These are phyloP conservation scores for Fraxinus nigra DNA, from an alignment of 305 asterid genomes.

Conservation along the genomic window DNA sequence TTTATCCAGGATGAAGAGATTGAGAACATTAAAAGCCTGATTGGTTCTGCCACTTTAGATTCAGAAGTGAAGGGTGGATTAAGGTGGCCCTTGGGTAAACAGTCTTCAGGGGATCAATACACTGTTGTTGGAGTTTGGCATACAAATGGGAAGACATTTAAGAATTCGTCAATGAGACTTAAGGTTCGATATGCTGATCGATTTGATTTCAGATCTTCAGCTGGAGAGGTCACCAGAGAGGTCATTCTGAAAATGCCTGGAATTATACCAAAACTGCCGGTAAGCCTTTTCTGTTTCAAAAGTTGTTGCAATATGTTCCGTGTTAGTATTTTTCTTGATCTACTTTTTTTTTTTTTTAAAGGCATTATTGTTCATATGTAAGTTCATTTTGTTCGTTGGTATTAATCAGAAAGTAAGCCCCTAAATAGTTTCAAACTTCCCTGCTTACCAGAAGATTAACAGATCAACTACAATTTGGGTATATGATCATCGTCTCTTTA, in stretches of 20 bases:
- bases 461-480: neutral
- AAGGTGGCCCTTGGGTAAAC: slow-evolving; percentile 49
- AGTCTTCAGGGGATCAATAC: slow-evolving; percentile 41
- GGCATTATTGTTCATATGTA: neutral
- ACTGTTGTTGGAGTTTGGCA: slow-evolving; percentile 43
- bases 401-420: neutral
- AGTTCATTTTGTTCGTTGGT: neutral
- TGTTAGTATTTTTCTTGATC: neutral
- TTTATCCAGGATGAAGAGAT: slow-evolving; percentile 48
- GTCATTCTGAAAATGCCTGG: slow-evolving; percentile 39
- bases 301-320: neutral
- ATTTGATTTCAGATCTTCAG: slow-evolving; percentile 42
- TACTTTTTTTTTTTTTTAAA: neutral
- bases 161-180: slow-evolving; percentile 35
- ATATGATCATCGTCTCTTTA: neutral
- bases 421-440: neutral
- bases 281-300: slow-evolving; percentile 20
- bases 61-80: slow-evolving; percentile 49
- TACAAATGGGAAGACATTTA: slow-evolving; percentile 27
- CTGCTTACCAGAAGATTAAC: neutral
- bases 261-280: slow-evolving; percentile 34
- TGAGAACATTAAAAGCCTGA: slow-evolving; percentile 31
- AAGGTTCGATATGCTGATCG: slow-evolving; percentile 45
- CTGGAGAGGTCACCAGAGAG: slow-evolving; percentile 45
- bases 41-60: slow-evolving; percentile 43